These are phyloP conservation scores for Monosporascus ibericus DNA, from an alignment of 2,329 filamentous ascomycete species.

Conservation along the genomic window DNA sequence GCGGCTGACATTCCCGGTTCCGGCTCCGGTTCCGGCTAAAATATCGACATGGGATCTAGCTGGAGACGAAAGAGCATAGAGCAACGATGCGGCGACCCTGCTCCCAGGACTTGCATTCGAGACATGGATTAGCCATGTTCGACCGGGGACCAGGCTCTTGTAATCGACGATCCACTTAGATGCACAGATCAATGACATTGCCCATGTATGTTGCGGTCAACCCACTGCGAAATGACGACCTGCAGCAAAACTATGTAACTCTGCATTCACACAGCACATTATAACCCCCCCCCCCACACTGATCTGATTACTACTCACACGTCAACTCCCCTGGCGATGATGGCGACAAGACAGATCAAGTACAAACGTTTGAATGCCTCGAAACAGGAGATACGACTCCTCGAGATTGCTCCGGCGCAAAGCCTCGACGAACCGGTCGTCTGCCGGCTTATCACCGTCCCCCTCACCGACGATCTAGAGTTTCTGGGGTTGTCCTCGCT, in stretches of 20 bases:
- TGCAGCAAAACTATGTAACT: neutral
- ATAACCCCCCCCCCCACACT: neutral
- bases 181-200: neutral
- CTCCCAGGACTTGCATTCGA: neutral
- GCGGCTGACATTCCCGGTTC: neutral
- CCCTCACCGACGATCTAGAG: conserved; percentile 13
- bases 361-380: conserved; percentile 16
- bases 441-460: conserved; percentile 27
- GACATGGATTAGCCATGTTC: neutral
- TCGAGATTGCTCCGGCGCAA: conserved; percentile 26
- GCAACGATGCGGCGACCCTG: neutral
- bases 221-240: neutral
- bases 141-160: neutral
- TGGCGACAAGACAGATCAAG: neutral
- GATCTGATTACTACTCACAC: neutral
- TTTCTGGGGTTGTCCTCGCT: conserved; percentile 9
- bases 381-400: conserved; percentile 24
- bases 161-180: neutral
- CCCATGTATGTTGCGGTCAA: neutral
- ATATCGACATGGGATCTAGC: neutral
- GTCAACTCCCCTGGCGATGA: neutral
- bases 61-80: too few species aligned
- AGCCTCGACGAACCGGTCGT: conserved; percentile 22
- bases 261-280: neutral
- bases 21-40: neutral